Percentiles rank a stretch among this genome's conserved stretches.
phyloP scores from a whole-genome alignment of 371 early-diverging fungal genomes.

The Actinomortierella ambigua region DNA sequence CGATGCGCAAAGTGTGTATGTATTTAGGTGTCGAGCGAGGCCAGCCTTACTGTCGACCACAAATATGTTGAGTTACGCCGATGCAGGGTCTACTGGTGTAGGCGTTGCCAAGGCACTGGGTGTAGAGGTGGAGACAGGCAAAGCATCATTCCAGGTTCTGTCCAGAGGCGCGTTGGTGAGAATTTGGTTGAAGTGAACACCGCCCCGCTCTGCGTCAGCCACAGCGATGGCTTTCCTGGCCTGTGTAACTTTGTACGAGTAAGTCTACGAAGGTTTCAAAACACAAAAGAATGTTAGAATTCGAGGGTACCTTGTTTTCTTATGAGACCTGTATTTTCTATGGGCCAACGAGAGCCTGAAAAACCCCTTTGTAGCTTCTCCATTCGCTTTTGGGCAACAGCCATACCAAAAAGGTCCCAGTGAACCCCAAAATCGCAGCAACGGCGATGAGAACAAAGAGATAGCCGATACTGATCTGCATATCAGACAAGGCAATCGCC shows the following conservation, averaged over 20 bases:
- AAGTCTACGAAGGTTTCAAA: conserved; percentile 8
- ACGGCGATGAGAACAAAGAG: conserved; percentile 9
- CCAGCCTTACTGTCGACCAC: no score
- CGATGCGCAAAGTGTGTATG: no score
- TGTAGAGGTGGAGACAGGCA: background rate
- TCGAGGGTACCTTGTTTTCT: no score
- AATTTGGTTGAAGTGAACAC: background rate
- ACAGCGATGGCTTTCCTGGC: conserved; percentile 20
- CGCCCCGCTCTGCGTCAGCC: conserved; percentile 9
- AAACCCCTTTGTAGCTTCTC: no score
- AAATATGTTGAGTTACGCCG: no score
- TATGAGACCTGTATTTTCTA: no score
- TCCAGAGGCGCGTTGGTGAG: conserved; percentile 2
- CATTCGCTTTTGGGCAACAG: no score
- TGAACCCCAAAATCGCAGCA: conserved; percentile 4
- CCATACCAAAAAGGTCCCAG: conserved; percentile 14
- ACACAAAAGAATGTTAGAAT: background rate
- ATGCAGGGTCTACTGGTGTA: no score
- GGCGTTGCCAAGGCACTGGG: no score
- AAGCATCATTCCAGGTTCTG: conserved; percentile 13
- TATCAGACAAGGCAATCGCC: conserved; percentile 12
- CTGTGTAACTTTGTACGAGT: conserved; percentile 21
- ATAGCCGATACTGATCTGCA: conserved; percentile 5
- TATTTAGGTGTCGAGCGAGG: no score
- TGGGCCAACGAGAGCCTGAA: background rate